Percentiles rank a stretch among this genome's conserved stretches.
These are phyloP conservation scores for Quercus aquifolioides DNA, from an alignment of 306 rosid species.

Conservation along the genomic window DNA sequence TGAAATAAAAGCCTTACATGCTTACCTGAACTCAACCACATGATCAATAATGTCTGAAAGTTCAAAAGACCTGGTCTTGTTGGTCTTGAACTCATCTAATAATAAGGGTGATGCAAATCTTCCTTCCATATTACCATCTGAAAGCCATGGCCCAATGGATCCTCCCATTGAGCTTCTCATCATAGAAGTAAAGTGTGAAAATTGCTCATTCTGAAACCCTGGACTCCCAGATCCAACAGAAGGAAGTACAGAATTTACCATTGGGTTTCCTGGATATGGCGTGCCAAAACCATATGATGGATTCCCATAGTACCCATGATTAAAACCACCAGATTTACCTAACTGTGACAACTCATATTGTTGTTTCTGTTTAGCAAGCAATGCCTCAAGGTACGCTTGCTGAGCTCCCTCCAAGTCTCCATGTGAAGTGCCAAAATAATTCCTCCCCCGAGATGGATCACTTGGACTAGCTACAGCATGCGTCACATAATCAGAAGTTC, in stretches of 20 bases:
- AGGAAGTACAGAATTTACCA: constrained; percentile 47
- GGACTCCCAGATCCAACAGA: constrained; percentile 59
- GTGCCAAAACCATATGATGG: constrained; percentile 62
- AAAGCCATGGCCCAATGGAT: constrained; percentile 53
- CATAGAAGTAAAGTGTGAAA: constrained; percentile 49
- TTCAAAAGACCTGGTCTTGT: constrained; percentile 82
- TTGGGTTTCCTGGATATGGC: constrained; percentile 60
- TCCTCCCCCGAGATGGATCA: constrained; percentile 54
- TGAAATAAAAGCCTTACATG: constrained; percentile 6
- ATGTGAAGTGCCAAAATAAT: constrained; percentile 46
- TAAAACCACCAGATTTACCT: constrained; percentile 56
- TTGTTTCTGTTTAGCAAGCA: constrained; percentile 75
- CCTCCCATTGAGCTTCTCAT: constrained; percentile 67
- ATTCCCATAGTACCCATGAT: constrained; percentile 50
- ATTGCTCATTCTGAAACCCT: constrained; percentile 61
- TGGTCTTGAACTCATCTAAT: constrained; percentile 91
- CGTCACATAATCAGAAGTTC: constrained; percentile 54
- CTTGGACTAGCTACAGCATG: constrained; percentile 44
- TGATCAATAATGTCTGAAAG: constrained; percentile 76
- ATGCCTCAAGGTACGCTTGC: constrained; percentile 68
- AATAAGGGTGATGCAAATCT: constrained; percentile 63
- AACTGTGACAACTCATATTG: constrained; percentile 69
- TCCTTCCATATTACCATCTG: constrained; percentile 57
- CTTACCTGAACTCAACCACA: constrained; percentile 87
- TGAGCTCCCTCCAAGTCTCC: constrained; percentile 68